Evolutionary conservation across 441 rosid genomes (phyloP).

Genomic region (Cnidoscolus chayamansa): DNA sequence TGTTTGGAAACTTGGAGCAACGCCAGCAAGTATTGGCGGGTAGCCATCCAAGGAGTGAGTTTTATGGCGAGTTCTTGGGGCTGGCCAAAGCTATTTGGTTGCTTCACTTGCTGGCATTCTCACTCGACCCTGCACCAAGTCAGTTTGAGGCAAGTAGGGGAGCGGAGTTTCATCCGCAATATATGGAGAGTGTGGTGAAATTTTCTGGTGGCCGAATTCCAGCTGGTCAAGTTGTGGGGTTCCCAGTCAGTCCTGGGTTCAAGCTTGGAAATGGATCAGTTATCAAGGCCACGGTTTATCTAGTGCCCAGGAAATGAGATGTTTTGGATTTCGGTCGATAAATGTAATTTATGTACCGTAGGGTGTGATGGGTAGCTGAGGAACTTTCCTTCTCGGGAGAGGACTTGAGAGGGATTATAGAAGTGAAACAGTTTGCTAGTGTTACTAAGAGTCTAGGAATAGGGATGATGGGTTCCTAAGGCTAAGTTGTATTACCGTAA

Average conservation of each 20-base stretch:
- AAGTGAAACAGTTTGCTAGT: neutral
- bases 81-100: conserved; percentile 84
- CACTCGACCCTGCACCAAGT: conserved; percentile 76
- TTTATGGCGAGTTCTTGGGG: conserved; percentile 69
- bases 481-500: neutral
- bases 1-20: conserved; percentile 82
- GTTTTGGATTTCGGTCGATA: neutral
- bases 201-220: conserved; percentile 59
- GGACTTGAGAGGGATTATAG: neutral
- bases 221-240: conserved; percentile 78
- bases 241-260: conserved; percentile 90
- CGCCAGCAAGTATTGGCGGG: conserved; percentile 58
- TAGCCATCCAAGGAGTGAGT: conserved; percentile 78
- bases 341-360: neutral
- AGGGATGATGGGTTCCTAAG: neutral
- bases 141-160: conserved; percentile 86
- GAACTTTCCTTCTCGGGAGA: neutral
- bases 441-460: neutral
- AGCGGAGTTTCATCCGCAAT: conserved; percentile 74
- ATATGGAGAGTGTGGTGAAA: conserved; percentile 83
- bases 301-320: conserved; percentile 51
- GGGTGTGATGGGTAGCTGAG: neutral
- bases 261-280: conserved; percentile 69
- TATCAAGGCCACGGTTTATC: conserved; percentile 78
- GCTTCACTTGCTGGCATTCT: conserved; percentile 89